Evolutionary conservation across 805 yeast genomes (phyloP).

Genomic region (Barnettozyma sp.): DNA sequence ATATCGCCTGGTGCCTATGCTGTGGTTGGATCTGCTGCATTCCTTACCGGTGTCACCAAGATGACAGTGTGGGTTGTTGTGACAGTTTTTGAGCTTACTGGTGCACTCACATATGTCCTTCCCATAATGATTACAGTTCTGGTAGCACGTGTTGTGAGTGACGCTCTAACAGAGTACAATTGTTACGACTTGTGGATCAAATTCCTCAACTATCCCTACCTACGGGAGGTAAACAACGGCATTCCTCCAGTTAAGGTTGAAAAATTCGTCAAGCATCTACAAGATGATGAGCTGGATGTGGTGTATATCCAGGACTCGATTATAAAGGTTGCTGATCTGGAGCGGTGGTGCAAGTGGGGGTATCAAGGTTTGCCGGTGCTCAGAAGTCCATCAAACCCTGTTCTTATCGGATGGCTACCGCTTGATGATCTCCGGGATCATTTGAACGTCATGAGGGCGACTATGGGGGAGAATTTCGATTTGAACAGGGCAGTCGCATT

Average conservation of each 20-base stretch:
- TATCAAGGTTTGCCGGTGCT: constrained; percentile 41
- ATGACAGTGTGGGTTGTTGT: constrained; percentile 78
- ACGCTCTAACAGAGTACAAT: constrained; percentile 49
- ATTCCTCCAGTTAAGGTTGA: constrained; percentile 33
- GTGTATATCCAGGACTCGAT: constrained; percentile 28
- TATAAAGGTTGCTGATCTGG: constrained; percentile 24
- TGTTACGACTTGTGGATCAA: constrained; percentile 58
- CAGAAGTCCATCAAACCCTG: constrained; percentile 27
- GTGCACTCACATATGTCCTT: constrained; percentile 74
- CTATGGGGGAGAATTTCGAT: constrained; percentile 3
- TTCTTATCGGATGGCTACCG: constrained; percentile 38
- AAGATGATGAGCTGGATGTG: constrained; percentile 22
- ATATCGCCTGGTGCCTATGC: constrained; percentile 86
- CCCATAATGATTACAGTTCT: constrained; percentile 85
- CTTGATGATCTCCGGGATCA: constrained; percentile 31
- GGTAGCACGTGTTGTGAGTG: constrained; percentile 66
- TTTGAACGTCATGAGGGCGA: constrained; percentile 11
- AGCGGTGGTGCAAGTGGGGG: constrained; percentile 14
- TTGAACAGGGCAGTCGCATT: constrained; percentile 8
- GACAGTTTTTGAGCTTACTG: constrained; percentile 75
- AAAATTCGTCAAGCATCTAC: constrained; percentile 30
- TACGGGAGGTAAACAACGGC: constrained; percentile 34
- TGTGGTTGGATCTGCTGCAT: constrained; percentile 81
- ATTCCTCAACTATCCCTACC: constrained; percentile 34
- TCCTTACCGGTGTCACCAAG: constrained; percentile 73